Base-by-base conservation (phyloP, 768 basidiomycete species). In the Ramaria rubella region DNA sequence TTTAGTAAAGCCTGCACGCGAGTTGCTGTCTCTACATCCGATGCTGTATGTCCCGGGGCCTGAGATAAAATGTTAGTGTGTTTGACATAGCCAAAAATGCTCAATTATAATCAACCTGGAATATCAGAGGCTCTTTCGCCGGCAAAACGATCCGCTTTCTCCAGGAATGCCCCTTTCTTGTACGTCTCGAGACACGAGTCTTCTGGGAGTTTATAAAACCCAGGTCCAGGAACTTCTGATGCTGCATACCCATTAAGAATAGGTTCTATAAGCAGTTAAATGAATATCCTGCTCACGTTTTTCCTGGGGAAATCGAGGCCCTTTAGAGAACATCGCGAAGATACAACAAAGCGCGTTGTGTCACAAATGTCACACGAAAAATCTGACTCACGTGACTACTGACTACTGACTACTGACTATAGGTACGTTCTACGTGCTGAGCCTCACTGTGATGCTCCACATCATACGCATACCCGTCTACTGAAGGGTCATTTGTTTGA, bases 91-190 rank as follows among this genome's bases (percentile, higher is more conserved):
- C 8, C n/a, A 15, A 23, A 3, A 5, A 27, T 30, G 27, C 23
- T 19, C 46, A 48, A 26, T 30, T 12, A 24, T 9, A 9, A 43
- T 70, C 34, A 58, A 80, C 82, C 79, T 64, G 75, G 70, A 9
- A 68, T 63, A 5, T 77, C 72, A 1, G 70, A 66, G 5, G 62
- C 61, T 57, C 74, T 77, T 17, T 81, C 75, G 57, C 76, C 73
- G 14, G 62, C 56, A 64, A 82, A 83, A 2, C 81, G 71, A 38
- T 78, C 76, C 1, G 78, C 66, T 61, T 80, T 83, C 65, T 83
- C 81, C 3, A 82, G 69, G 57, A 81, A 80, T 15, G 79, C 81
- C 1, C 81, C 80, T 21, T 76, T 75, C 64, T 83, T 83, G 64
- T 83, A 78, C 15, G 72, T 65, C 27, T 82, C 80, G 23, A 73